Evolutionary conservation across 106 monocot genomes (phyloP).

Genomic region (Posidonia australis): DNA sequence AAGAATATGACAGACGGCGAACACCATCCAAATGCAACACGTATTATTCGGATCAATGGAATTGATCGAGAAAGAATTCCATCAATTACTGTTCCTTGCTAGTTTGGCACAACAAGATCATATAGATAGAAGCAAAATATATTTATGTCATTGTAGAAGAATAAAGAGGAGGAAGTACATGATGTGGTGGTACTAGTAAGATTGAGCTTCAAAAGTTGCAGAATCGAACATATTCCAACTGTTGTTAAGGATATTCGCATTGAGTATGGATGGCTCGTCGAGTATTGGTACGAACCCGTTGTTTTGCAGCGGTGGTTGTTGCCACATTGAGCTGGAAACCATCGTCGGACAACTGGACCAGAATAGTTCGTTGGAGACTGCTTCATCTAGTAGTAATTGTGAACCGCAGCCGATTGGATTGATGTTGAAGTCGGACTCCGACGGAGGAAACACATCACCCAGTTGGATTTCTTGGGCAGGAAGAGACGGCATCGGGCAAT

Average conservation of each 20-base stretch:
- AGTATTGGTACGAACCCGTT: not conserved
- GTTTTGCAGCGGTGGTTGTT: not conserved
- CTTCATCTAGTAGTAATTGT: slow-evolving; percentile 1
- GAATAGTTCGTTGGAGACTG: not conserved
- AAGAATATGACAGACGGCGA: too few relatives aligned
- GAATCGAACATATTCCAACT: slow-evolving; percentile 5
- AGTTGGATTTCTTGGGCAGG: too few relatives aligned
- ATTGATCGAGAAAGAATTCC: too few relatives aligned
- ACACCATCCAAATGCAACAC: too few relatives aligned
- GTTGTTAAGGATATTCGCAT: slow-evolving; percentile 4
- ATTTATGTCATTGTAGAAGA: too few relatives aligned
- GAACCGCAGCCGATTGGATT: not conserved
- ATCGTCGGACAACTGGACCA: slow-evolving; percentile 3
- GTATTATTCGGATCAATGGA: too few relatives aligned
- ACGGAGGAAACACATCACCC: not conserved
- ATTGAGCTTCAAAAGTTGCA: slow-evolving; percentile 3
- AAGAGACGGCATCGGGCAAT: not conserved
- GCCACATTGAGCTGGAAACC: not conserved
- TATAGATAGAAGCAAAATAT: too few relatives aligned
- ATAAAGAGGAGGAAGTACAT: too few relatives aligned
- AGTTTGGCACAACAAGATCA: too few relatives aligned
- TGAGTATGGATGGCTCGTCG: not conserved
- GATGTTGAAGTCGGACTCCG: not conserved
- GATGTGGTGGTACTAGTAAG: too few relatives aligned
- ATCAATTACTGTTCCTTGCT: too few relatives aligned